These are phyloP conservation scores for Vaccinium myrtillus DNA, from an alignment of 148 eudicot genomes.

Conservation along the genomic window DNA sequence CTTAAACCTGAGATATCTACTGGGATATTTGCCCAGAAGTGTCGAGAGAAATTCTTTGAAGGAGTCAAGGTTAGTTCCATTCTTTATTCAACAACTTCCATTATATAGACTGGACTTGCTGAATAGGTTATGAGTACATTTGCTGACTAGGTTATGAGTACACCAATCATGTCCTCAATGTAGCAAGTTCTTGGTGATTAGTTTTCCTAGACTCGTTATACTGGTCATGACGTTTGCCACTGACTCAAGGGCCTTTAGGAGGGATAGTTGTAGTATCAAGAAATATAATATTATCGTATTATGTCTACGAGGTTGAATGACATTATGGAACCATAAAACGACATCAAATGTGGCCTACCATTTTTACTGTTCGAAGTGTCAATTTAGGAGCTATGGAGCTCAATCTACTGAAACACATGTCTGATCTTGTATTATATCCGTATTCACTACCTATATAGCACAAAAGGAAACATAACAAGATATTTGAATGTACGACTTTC, in stretches of 20 bases:
- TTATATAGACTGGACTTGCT: background rate
- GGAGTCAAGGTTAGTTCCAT: slow-evolving; percentile 45
- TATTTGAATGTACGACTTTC: background rate
- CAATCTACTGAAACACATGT: background rate
- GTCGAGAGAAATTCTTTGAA: slow-evolving; percentile 26
- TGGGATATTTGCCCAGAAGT: slow-evolving; percentile 34
- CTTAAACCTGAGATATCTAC: slow-evolving; percentile 40
- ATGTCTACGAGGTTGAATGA: background rate
- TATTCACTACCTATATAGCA: background rate
- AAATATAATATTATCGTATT: background rate
- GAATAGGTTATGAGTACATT: background rate
- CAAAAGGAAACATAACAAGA: background rate
- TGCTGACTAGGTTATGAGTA: background rate
- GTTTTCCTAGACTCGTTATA: background rate
- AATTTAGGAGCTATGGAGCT: background rate
- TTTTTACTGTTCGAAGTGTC: background rate
- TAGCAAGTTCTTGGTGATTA: background rate
- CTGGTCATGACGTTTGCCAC: background rate
- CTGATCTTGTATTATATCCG: background rate
- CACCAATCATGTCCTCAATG: background rate
- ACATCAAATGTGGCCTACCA: background rate
- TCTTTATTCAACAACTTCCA: background rate
- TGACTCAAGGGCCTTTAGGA: background rate
- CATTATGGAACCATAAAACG: background rate
- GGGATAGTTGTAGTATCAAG: background rate